Conservation (phyloP, 2,329 filamentous ascomycete species). For the Davidsoniella virescens region DNA sequence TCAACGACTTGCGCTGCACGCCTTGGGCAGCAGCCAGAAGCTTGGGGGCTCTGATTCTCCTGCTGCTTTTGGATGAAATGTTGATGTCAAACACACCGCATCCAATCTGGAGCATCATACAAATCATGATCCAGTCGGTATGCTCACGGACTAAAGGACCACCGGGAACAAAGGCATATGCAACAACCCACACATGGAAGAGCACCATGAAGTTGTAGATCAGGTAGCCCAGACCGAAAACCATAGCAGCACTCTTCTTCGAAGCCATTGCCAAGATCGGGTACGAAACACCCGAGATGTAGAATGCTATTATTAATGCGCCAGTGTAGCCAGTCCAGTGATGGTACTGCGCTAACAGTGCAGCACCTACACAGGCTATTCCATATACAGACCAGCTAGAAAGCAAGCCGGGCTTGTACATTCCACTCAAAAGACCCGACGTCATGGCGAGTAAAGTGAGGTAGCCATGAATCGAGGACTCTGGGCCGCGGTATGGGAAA, state of each 20-base stretch:
- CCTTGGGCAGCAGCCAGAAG: slow-evolving; percentile 14
- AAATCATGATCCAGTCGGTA: slow-evolving; percentile 88
- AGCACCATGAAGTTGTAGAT: slow-evolving; percentile 87
- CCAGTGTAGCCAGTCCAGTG: slow-evolving; percentile 89
- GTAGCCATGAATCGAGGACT: slow-evolving; percentile 78
- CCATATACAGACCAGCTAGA: slow-evolving; percentile 68
- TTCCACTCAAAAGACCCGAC: slow-evolving; percentile 57
- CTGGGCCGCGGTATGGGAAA: slow-evolving; percentile 75
- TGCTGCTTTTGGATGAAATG: slow-evolving; percentile 21
- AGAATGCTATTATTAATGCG: slow-evolving; percentile 56
- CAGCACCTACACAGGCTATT: slow-evolving; percentile 62
- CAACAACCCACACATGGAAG: slow-evolving; percentile 98
- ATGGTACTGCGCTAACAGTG: slow-evolving; percentile 55
- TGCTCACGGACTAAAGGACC: slow-evolving; percentile 83
- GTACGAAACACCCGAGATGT: slow-evolving; percentile 65
- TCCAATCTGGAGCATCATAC: slow-evolving; percentile 71
- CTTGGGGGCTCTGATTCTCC: slow-evolving; percentile 16
- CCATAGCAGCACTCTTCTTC: slow-evolving; percentile 57
- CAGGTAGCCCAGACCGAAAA: slow-evolving; percentile 79
- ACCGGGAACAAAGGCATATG: slow-evolving; percentile 93
- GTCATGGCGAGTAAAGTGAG: slow-evolving; percentile 81
- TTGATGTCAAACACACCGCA: slow-evolving; percentile 65
- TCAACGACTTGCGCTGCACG: slow-evolving; percentile 36
- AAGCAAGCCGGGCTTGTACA: slow-evolving; percentile 53
- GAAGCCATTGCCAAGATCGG: slow-evolving; percentile 61